Evolutionary conservation across 768 basidiomycete genomes (phyloP).

Genomic region (Trametes elegans): DNA sequence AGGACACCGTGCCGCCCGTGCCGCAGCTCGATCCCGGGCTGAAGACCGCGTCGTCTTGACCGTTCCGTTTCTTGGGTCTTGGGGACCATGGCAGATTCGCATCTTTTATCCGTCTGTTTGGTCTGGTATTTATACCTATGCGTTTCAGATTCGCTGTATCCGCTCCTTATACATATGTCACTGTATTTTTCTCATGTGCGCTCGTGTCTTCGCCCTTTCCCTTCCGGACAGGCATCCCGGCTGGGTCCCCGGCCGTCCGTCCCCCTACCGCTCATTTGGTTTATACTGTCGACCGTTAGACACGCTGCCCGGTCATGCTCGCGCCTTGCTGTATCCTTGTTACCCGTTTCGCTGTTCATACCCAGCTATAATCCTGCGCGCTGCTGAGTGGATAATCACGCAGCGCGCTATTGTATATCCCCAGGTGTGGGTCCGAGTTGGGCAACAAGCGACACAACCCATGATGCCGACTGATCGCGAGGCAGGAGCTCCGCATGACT

Average conservation of each 20-base stretch:
- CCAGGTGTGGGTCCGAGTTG: too few relatives aligned
- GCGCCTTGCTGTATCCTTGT: constrained; percentile 1
- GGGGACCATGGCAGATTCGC: neutral
- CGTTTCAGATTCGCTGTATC: neutral
- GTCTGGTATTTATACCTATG: constrained; percentile 2
- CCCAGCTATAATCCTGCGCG: neutral
- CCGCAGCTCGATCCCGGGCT: constrained; percentile 30
- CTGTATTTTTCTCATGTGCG: neutral
- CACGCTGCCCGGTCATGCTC: neutral
- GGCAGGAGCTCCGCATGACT: too few relatives aligned
- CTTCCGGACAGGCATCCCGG: neutral
- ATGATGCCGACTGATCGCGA: too few relatives aligned
- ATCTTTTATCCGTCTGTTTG: too few relatives aligned
- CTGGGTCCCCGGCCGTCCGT: neutral
- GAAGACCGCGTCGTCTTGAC: neutral
- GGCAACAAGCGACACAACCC: too few relatives aligned
- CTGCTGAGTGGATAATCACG: too few relatives aligned
- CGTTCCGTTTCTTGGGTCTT: neutral
- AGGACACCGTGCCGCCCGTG: constrained; percentile 42
- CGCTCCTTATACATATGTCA: neutral
- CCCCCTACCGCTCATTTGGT: constrained; percentile 1
- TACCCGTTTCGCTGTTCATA: neutral
- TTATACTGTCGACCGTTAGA: neutral
- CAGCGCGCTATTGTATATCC: too few relatives aligned
- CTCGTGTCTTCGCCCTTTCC: neutral